Evolutionary conservation across 805 yeast genomes (phyloP).

Genomic region (Tetrapisispora namnaoensis): DNA sequence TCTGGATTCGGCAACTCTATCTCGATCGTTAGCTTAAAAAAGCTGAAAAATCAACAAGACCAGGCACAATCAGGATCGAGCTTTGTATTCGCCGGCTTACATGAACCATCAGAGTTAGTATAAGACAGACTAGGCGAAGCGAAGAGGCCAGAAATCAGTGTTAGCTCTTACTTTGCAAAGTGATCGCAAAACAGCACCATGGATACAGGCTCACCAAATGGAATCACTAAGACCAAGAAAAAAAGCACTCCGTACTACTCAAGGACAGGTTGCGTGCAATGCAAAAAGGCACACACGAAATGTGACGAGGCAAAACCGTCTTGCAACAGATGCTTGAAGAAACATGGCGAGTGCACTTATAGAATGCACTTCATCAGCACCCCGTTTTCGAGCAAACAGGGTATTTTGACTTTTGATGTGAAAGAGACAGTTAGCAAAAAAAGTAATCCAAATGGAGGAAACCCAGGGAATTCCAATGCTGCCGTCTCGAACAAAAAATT

Average conservation of each 20-base stretch:
- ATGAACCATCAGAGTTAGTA: too few species aligned
- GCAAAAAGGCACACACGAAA: constrained; percentile 10
- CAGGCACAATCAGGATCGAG: too few species aligned
- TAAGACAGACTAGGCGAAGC: too few species aligned
- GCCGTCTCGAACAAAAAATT: not conserved
- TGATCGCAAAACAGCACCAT: not conserved
- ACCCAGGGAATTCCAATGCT: not conserved
- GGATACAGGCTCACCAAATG: not conserved
- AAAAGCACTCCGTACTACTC: constrained; percentile 4
- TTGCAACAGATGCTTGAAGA: constrained; percentile 12
- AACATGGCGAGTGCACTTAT: constrained; percentile 8
- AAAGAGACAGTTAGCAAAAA: not conserved
- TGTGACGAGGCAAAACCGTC: constrained; percentile 17
- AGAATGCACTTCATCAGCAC: constrained; percentile 5
- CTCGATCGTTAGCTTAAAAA: too few species aligned
- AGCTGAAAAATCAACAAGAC: too few species aligned
- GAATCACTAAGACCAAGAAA: not conserved
- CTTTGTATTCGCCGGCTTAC: too few species aligned
- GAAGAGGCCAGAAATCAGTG: too few species aligned
- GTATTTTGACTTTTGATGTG: not conserved
- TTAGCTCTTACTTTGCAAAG: too few species aligned
- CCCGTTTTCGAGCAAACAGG: not conserved
- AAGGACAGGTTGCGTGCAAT: constrained; percentile 8
- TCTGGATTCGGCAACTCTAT: too few species aligned
- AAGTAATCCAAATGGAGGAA: not conserved